Evolutionary conservation across 2,329 filamentous ascomycete genomes (phyloP), one percentile per base, ranked within the genome.

Genomic region (Samsoniella hepiali): DNA sequence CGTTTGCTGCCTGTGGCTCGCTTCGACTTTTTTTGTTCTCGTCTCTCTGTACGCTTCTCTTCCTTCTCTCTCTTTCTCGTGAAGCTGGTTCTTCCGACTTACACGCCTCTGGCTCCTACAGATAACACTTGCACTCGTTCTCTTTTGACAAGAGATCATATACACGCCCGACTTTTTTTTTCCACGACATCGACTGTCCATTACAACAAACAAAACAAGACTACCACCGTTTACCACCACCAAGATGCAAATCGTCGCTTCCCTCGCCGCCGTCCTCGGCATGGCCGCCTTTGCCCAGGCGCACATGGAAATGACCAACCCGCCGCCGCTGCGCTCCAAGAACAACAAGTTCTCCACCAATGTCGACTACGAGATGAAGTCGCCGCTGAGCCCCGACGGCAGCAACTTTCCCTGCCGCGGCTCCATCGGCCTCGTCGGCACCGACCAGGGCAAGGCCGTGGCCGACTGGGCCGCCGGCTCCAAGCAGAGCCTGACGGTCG

Each of bases 341-440:
- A 85, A 85, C 76, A 76, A 79, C 55, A 75, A 79, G 69, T 74
- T 78, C 66, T 69, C 72, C 50, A 76, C 76, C 62, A 75, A 82
- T 62, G 81, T 85, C 72, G 89, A 93, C 77, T 91, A 89, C 78
- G 84, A 83, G 69, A 91, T 91, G 78, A 91, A 87, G 42, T 81
- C 82, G 17, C 91, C 91, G 3, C 81, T 95, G 55, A 72, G 76
- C 2, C 71, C 79, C 27, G 78, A 81, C 65, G 88, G 88, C 32
- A 79, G 81, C 64, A 83, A 93, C 75, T 95, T 86, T 74, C 88
- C 91, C 5, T 95, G 91, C 84, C 93, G 93, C 79, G 87, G 88
- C 67, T 80, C 80, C 72, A 78, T 82, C 57, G 74, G 71, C 56
- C 76, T 82, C 51, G 68, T 85, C 40, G 82, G 81, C 69, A 81